phyloP scores from a whole-genome alignment of 1,284 basidiomycete species.

The Naganishia sp. region DNA sequence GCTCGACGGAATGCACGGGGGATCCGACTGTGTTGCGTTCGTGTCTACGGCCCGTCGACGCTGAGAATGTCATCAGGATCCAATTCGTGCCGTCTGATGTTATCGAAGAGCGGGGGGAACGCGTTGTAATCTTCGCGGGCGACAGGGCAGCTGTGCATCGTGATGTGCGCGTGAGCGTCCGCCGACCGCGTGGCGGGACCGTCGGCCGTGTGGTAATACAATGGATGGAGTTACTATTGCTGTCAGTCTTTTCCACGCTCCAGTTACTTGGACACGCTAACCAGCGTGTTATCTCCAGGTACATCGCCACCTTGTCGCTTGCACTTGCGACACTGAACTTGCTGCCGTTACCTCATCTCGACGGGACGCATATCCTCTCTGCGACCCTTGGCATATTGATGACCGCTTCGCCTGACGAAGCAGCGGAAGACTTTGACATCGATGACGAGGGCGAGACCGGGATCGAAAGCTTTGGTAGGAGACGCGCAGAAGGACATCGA shows the following conservation, averaged over 20 bases:
- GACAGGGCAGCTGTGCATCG: conserved; percentile 4
- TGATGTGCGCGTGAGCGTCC: not conserved
- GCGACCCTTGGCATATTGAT: conserved; percentile 16
- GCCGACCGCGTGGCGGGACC: not conserved
- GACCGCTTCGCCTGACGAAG: not conserved
- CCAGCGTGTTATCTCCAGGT: not conserved
- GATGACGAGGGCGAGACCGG: not conserved
- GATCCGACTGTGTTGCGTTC: not conserved
- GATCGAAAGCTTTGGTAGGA: too few relatives aligned
- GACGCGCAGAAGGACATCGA: not conserved
- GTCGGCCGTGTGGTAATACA: not conserved
- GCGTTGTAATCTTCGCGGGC: conserved; percentile 5
- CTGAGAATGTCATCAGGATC: conserved; percentile 13
- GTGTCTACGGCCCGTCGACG: not conserved
- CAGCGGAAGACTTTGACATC: not conserved
- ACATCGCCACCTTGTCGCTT: conserved; percentile 18
- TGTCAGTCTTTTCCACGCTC: not conserved
- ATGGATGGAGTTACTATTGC: not conserved
- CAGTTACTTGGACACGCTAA: not conserved
- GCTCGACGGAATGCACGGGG: not conserved
- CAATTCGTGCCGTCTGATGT: not conserved
- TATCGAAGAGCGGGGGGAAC: not conserved
- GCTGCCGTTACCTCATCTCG: conserved; percentile 25
- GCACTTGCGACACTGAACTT: conserved; percentile 26
- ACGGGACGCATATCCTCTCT: conserved; percentile 24